Conservation (phyloP, 2,329 filamentous ascomycete species). For the Arthrobotrys musiformis region DNA sequence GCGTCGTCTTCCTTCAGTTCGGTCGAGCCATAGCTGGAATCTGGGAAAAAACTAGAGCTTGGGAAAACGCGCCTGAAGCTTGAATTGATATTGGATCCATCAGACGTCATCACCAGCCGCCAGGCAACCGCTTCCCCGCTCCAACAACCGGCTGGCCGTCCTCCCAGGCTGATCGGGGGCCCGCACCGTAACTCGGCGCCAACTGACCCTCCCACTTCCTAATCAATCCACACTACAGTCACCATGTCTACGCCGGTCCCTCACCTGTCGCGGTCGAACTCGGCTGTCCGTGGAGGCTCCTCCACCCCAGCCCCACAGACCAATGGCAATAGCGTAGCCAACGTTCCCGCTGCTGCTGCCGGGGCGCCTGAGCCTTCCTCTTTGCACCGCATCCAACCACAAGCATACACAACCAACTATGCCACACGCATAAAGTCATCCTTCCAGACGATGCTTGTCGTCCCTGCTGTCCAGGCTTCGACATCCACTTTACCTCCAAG, state of each 20-base stretch:
- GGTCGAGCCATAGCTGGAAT: not conserved
- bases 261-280: constrained; percentile 40
- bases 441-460: constrained; percentile 58
- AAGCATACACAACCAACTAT: constrained; percentile 58
- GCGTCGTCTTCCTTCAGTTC: not conserved
- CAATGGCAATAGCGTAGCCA: constrained; percentile 25
- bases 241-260: constrained; percentile 37
- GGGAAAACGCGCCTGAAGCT: not conserved
- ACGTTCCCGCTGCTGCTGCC: not conserved
- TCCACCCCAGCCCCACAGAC: constrained; percentile 39
- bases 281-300: constrained; percentile 35
- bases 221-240: not conserved
- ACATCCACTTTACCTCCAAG: constrained; percentile 56
- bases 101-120: not conserved
- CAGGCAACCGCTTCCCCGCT: not conserved
- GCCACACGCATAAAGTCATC: constrained; percentile 57
- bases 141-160: not conserved
- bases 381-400: constrained; percentile 32
- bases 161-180: constrained; percentile 4
- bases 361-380: not conserved
- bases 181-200: constrained; percentile 22
- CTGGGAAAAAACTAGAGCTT: not conserved
- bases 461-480: constrained; percentile 55
- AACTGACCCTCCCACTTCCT: constrained; percentile 1
- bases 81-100: not conserved